Percentiles rank a stretch among this genome's conserved stretches.
Evolutionary conservation across 2,329 filamentous ascomycete species (phyloP).

Genomic region (Ophiostoma tasmaniense): DNA sequence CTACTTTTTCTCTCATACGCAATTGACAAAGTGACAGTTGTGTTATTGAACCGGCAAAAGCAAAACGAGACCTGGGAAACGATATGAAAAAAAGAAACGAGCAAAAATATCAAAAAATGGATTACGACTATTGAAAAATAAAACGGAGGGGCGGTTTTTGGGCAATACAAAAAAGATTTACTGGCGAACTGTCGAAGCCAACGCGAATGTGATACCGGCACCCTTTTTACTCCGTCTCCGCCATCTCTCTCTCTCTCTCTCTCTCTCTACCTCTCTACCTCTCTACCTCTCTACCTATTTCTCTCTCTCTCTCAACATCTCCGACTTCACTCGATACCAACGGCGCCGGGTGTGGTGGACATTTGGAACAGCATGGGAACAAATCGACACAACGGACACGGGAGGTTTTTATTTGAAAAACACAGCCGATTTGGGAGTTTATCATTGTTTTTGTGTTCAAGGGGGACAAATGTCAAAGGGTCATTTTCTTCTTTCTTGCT

Average conservation of each 20-base stretch:
- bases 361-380: conserved; percentile 1
- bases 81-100: background rate
- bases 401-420: conserved; percentile 7
- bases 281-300: background rate
- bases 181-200: background rate
- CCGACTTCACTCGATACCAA: conserved; percentile 5
- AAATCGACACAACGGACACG: conserved; percentile 5
- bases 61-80: background rate
- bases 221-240: conserved; percentile 6
- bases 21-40: background rate
- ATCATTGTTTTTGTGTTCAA: conserved; percentile 17
- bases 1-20: conserved; percentile 11
- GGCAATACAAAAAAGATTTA: conserved; percentile 10
- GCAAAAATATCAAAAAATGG: background rate
- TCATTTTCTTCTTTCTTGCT: conserved; percentile 16
- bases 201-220: conserved; percentile 13
- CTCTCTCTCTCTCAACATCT: background rate
- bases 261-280: background rate
- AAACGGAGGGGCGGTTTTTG: background rate
- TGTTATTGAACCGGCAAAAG: background rate
- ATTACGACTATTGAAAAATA: conserved; percentile 3
- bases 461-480: conserved; percentile 16
- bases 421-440: conserved; percentile 18
- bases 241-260: background rate
- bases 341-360: conserved; percentile 12